A percentile compares a stretch with the other conserved stretches of the same genome.
phyloP scores from a whole-genome alignment of 179 eudicot species.

The Corrigiola litoralis region DNA sequence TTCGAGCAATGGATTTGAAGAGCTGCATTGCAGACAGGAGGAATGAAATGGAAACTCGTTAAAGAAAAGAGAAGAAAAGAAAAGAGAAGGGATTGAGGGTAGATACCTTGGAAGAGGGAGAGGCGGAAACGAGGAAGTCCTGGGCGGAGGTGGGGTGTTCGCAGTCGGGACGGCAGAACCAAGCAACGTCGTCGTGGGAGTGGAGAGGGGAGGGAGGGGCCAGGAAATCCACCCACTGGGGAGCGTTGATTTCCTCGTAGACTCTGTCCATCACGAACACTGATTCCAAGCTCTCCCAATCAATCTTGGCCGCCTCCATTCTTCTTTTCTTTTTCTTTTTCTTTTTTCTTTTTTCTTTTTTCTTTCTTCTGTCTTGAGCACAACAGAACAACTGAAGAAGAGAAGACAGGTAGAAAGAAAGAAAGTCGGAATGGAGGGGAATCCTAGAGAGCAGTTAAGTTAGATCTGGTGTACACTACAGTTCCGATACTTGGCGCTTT shows the following conservation, averaged over 20 bases:
- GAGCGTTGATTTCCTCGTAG: slow-evolving; percentile 79
- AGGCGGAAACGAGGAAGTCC: slow-evolving; percentile 52
- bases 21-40: slow-evolving; percentile 26
- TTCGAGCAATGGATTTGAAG: slow-evolving; percentile 50
- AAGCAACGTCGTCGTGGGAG: slow-evolving; percentile 55
- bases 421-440: slow-evolving; percentile 3
- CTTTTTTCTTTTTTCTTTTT: background rate
- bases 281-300: slow-evolving; percentile 68
- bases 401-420: background rate
- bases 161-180: slow-evolving; percentile 90
- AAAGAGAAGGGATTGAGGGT: background rate
- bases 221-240: slow-evolving; percentile 81
- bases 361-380: background rate
- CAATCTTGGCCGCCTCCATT: slow-evolving; percentile 84
- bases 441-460: too few species aligned
- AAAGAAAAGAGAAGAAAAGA: background rate
- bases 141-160: slow-evolving; percentile 81
- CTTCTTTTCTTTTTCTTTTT: background rate
- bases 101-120: slow-evolving; percentile 53
- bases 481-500: too few species aligned
- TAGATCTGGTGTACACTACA: background rate
- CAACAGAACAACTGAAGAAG: background rate
- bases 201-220: slow-evolving; percentile 26
- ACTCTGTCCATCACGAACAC: slow-evolving; percentile 51
- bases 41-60: too few species aligned